These are phyloP conservation scores for Fusarium pseudonygamai DNA, from an alignment of 2,329 filamentous ascomycete species.

Conservation along the genomic window DNA sequence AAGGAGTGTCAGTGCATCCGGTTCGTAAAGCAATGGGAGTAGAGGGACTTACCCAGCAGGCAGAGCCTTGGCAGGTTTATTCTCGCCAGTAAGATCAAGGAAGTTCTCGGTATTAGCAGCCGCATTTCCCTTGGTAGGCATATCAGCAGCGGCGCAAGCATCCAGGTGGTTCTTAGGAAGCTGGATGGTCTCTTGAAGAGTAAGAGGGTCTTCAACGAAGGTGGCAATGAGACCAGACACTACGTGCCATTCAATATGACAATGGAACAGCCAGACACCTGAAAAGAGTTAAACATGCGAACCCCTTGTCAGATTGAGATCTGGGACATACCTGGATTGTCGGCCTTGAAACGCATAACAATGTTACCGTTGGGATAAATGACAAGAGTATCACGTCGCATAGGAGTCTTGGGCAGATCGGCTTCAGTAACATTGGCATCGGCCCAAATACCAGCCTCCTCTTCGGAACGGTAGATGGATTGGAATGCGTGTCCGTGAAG, in stretches of 20 bases:
- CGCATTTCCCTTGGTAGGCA: constrained; percentile 73
- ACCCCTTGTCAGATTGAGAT: fast-evolving
- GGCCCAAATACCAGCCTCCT: constrained; percentile 66
- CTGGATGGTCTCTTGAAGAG: constrained; percentile 67
- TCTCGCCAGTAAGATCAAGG: constrained; percentile 71
- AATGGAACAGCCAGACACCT: constrained; percentile 80
- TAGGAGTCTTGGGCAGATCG: constrained; percentile 65
- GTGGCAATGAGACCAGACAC: constrained; percentile 71
- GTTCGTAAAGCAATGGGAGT: background rate
- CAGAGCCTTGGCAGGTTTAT: constrained; percentile 62
- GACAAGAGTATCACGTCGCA: constrained; percentile 75
- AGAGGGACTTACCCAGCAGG: constrained; percentile 63
- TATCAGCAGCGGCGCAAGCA: constrained; percentile 62
- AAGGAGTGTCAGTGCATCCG: background rate
- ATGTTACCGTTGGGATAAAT: constrained; percentile 74
- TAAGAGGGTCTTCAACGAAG: constrained; percentile 70
- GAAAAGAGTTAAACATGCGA: background rate
- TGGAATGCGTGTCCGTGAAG: constrained; percentile 83
- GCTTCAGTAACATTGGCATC: constrained; percentile 50
- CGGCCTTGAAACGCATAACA: constrained; percentile 72
- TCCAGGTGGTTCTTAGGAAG: constrained; percentile 70
- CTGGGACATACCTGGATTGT: constrained; percentile 66
- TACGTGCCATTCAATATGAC: constrained; percentile 84
- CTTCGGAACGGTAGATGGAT: constrained; percentile 67
- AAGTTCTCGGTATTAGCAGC: constrained; percentile 74